Base-by-base conservation (phyloP, 2,329 filamentous ascomycete genomes). In the Trichothecium roseum region DNA sequence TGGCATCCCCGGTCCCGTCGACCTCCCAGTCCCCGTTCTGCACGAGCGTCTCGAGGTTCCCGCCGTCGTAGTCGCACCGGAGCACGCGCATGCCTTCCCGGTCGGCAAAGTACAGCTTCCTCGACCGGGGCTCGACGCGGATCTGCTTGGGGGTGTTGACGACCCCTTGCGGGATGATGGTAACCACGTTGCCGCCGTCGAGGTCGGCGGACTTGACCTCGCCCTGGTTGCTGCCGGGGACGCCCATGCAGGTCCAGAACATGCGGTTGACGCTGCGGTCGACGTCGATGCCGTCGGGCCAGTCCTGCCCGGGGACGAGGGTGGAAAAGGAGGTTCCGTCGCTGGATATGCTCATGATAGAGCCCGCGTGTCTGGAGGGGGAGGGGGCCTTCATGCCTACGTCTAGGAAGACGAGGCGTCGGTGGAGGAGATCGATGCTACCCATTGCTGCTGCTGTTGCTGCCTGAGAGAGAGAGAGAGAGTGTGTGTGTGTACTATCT, bases 221-320 rank as follows among this genome's bases (percentile, higher is more conserved):
- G 13, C 68, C 68, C 39, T 69, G 58, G 14, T 55, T 54, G 4
- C 49, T 43, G 9, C 48, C 48, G 0, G 57, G 57, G 3, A 48
- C 32, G 0, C 68, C 68, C 68, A 71, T 72, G 43, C 55, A 59
- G 4, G 66, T 68, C 66, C 66, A 71, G 45, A 66, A 70, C 15
- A 72, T 54, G 24, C 57, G 55, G 3, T 51, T 49, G 1, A 41
- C 46, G 0, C 42, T 32, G 1, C 42, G 34, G 14, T 55, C 56
- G 4, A 66, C 47, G 13, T 56, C 57, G 12, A 71, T 57, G 1
- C 68, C 66, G 35, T 70, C 66, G 2, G 66, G 67, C 20, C 20
- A 5, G 10, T 24, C 30, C 14, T 55, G 49, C 12, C 69, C 69
- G 7, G 68, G 39, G 1, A 62, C 37, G 3, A 76, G 56, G 29